These are phyloP conservation scores for Mycena kentingensis DNA, from an alignment of 768 basidiomycete species.

Conservation along the genomic window DNA sequence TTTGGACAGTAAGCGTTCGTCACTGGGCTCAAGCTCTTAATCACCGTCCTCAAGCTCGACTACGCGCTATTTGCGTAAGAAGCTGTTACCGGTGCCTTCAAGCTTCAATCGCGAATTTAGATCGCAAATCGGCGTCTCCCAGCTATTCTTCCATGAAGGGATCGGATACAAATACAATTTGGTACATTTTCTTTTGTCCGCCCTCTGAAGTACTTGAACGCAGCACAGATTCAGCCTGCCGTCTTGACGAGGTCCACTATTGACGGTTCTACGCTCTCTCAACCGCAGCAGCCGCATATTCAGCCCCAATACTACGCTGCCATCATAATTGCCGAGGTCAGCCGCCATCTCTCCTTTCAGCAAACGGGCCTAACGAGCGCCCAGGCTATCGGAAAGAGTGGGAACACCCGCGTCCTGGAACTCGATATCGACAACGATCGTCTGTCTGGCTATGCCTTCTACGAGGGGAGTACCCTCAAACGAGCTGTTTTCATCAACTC, in stretches of 20 bases:
- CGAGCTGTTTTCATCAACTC: constrained; percentile 64
- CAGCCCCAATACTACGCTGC: constrained; percentile 70
- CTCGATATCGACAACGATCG: constrained; percentile 47
- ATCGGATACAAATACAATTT: constrained; percentile 74
- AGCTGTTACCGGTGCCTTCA: neutral
- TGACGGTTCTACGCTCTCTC: constrained; percentile 52
- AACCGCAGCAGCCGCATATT: constrained; percentile 58
- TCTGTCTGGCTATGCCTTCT: constrained; percentile 65
- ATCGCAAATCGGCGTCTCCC: constrained; percentile 53
- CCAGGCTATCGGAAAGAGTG: constrained; percentile 55
- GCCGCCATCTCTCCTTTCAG: constrained; percentile 55
- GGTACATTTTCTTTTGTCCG: constrained; percentile 34
- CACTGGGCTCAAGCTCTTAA: neutral
- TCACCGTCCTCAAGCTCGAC: constrained; percentile 40
- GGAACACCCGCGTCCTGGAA: constrained; percentile 46
- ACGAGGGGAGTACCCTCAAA: constrained; percentile 44
- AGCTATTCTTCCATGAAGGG: constrained; percentile 66
- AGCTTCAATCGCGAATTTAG: constrained; percentile 19
- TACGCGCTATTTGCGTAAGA: constrained; percentile 59
- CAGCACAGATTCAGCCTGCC: constrained; percentile 59
- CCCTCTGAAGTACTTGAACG: neutral
- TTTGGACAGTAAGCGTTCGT: constrained; percentile 48
- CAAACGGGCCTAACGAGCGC: constrained; percentile 63
- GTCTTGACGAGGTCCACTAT: constrained; percentile 58
- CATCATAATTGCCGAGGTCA: constrained; percentile 38